These are phyloP conservation scores for Chlamydomonas incerta DNA, from an alignment of 139 green algal genomes.

Conservation along the genomic window DNA sequence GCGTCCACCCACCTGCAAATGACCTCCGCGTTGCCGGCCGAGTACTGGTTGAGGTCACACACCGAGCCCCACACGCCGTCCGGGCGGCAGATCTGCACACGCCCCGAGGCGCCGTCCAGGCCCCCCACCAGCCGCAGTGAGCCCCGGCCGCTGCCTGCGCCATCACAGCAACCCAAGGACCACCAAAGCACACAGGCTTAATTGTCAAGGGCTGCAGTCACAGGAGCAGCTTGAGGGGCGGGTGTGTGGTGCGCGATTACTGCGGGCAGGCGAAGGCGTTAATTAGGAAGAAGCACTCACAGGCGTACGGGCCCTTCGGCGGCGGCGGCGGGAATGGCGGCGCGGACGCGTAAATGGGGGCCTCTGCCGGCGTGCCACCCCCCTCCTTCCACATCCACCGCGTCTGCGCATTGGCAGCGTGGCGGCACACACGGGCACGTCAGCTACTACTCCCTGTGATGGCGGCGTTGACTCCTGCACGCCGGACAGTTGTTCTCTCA, in stretches of 20 bases:
- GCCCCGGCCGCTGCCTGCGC: background rate
- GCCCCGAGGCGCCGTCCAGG: background rate
- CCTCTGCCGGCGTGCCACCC: background rate
- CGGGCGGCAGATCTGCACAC: constrained; percentile 8
- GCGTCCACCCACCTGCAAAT: constrained; percentile 2
- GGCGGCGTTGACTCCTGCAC: too few species aligned
- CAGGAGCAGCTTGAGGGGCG: too few species aligned
- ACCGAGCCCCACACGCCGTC: constrained; percentile 14
- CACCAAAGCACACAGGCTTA: too few species aligned
- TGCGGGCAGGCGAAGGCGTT: too few species aligned
- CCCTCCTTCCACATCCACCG: constrained; percentile 25
- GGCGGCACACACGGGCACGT: too few species aligned
- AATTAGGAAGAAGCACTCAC: background rate
- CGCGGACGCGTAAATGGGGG: background rate
- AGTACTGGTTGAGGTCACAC: background rate
- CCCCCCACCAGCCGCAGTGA: background rate
- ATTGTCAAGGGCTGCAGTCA: too few species aligned
- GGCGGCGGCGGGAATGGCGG: background rate
- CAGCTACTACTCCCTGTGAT: too few species aligned
- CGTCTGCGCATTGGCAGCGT: background rate
- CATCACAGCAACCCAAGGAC: too few species aligned
- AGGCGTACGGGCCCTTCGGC: background rate
- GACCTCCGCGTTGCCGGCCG: background rate
- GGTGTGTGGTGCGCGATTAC: too few species aligned
- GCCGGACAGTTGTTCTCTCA: too few species aligned